These are phyloP conservation scores for Leccinum variicolor DNA, from an alignment of 768 basidiomycete genomes.

Conservation along the genomic window DNA sequence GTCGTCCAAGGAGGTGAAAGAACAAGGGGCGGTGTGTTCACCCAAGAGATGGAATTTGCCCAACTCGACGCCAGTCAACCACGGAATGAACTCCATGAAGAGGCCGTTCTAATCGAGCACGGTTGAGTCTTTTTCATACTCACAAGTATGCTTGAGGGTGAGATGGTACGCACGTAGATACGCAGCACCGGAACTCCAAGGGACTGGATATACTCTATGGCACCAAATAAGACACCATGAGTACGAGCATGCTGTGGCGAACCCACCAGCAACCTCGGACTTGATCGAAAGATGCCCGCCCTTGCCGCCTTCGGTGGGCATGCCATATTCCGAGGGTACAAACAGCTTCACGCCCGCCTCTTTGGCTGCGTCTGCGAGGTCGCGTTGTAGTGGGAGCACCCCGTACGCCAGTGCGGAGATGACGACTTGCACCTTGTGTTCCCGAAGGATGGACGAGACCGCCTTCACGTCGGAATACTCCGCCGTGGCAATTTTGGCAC, in stretches of 20 bases:
- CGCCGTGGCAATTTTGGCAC: conserved; percentile 26
- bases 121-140: background rate
- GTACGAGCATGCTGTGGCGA: background rate
- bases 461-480: conserved; percentile 26
- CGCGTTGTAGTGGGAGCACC: conserved; percentile 24
- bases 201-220: conserved; percentile 28
- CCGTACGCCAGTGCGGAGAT: conserved; percentile 32
- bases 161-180: conserved; percentile 28
- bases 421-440: conserved; percentile 34
- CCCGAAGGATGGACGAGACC: conserved; percentile 25
- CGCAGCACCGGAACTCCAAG: conserved; percentile 30
- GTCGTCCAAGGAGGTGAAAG: conserved; percentile 33
- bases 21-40: conserved; percentile 28
- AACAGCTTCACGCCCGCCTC: conserved; percentile 36
- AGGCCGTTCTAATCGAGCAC: conserved; percentile 28
- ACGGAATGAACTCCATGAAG: conserved; percentile 32
- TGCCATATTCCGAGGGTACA: conserved; percentile 38
- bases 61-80: conserved; percentile 24
- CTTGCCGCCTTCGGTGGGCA: conserved; percentile 32
- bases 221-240: background rate
- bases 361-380: conserved; percentile 35
- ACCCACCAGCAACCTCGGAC: conserved; percentile 28
- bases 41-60: conserved; percentile 33
- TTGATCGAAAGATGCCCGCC: conserved; percentile 26
- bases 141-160: background rate